Base-by-base conservation (phyloP, 768 basidiomycete genomes). In the Russula olivacea region DNA sequence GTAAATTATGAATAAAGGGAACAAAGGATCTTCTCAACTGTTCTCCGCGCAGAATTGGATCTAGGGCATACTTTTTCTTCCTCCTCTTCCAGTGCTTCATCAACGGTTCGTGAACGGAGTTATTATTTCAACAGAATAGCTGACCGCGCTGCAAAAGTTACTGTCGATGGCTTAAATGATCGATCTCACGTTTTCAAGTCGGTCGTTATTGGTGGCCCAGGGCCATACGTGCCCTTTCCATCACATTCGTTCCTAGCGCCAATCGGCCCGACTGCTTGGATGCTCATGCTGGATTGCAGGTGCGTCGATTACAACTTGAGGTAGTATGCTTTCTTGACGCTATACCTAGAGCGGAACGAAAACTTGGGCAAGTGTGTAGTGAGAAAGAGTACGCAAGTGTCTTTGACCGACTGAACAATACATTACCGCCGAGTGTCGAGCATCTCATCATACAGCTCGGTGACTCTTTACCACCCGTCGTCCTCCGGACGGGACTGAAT, bases 11-110 rank as follows among this genome's bases (percentile, higher is more conserved):
- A 25, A 41, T 21, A 41, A 32, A 21, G 38, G 38, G 28, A 15
- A 36, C 11, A 34, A 34, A 8, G 34, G 34, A 17, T 41, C 3
- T 34, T 41, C 32, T 23, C 15, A 59, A 48, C 28, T 19, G 7
- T 51, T 43, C 14, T 55, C 28, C 45, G 59, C 50, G 59, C 62
- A 91, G 88, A 9, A 89, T 98, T 59, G 96, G 95, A 7, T 74
- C 83, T 1, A 78, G 89, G 67, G 92, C 87, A 23, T 97, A 94
- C 75, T 95, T 95, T 73, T 95, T 86, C 78, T 99, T 86, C 76
- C 78, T 96, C 25, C 79, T 99, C 1, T 98, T 99, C 79, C 96
- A 99, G 68, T 91, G 90, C 68, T 95, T 95, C 72, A 84, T 89
- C 68, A 87, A 88, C 66, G 83, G 90, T 89, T 68, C 57, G 81